Evolutionary conservation across 164 flowering plant genomes (phyloP), one percentile per base, ranked within the genome.

Genomic region (Malania oleifera): DNA sequence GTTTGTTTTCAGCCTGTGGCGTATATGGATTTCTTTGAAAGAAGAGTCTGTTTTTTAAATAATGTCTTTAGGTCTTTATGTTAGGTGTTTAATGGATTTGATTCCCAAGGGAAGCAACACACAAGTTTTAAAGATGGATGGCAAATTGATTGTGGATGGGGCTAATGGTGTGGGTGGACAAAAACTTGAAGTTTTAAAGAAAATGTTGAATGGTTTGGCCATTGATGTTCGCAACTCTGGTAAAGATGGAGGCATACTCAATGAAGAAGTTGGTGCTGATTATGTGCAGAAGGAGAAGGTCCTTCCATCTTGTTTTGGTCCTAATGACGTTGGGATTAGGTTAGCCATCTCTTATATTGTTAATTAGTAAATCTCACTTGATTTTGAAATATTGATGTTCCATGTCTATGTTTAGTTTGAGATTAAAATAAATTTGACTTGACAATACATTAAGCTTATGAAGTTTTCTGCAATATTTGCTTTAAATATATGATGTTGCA

Each of bases 101-200:
- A 75, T 73, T 8, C 89, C 96, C 25, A 62, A 56, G 57, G 74
- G 60, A 61, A 54, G 25, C 5, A 48, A 53, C 0, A 40, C 28
- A 17, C 54, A 38, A 49, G 55, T n/a, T n/a, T n/a, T n/a, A n/a
- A n/a, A 57, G 26, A 15, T 40, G 37, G 72, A 66, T 64, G 77
- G 74, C 29, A 79, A 73, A 58, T 49, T 89, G 76, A 56, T 74
- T 19, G 91, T 89, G 27, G 98, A 92, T 81, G 96, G 95, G 41
- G 87, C 98, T 62, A 89, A 92, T 82, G 98, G 98, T 55, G 83
- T 92, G 8, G 98, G 98, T 61, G 96, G 90, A 57, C 80, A 76
- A 63, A 87, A 89, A 63, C 82, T 92, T 57, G 74, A 72, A 71
- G 52, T 67, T 10, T 56, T 86, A 45, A 79, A 73, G 66, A 63